phyloP scores from a whole-genome alignment of 2,329 filamentous ascomycete genomes.

The Fusarium vanettenii region DNA sequence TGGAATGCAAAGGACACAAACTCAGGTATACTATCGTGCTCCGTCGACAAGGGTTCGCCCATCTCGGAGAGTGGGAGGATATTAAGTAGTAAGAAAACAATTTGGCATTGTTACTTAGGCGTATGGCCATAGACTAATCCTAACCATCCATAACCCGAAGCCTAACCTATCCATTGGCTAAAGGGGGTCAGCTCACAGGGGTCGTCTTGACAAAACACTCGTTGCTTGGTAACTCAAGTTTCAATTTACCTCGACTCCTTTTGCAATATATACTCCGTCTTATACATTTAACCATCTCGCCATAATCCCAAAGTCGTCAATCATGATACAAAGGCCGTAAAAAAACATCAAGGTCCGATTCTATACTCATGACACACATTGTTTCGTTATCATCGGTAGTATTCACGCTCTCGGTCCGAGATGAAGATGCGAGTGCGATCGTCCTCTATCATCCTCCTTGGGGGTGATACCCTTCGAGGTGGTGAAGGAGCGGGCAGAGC shows the following conservation, averaged over 20 bases:
- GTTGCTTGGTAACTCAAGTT: not conserved
- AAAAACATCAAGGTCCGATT: not conserved
- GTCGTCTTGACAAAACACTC: too few relatives aligned
- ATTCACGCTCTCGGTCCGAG: conserved; percentile 50
- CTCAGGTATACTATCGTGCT: conserved; percentile 4
- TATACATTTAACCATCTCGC: conserved; percentile 2
- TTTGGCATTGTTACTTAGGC: not conserved
- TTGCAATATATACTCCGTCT: conserved; percentile 4
- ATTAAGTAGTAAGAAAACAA: not conserved
- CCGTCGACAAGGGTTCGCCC: not conserved
- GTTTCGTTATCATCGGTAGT: conserved; percentile 37
- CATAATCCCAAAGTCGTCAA: conserved; percentile 28
- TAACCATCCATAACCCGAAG: too few relatives aligned
- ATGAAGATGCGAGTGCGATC: conserved; percentile 47
- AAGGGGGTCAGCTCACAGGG: too few relatives aligned
- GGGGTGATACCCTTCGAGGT: conserved; percentile 42
- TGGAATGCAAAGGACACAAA: conserved; percentile 17
- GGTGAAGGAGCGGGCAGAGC: conserved; percentile 45
- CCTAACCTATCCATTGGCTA: too few relatives aligned
- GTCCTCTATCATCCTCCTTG: conserved; percentile 48
- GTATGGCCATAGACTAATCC: too few relatives aligned
- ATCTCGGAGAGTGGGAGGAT: not conserved
- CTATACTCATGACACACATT: not conserved
- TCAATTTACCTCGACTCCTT: conserved; percentile 30
- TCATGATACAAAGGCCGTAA: conserved; percentile 37